phyloP scores from a whole-genome alignment of 2,329 filamentous ascomycete species.

The Aspergillus versicolor region DNA sequence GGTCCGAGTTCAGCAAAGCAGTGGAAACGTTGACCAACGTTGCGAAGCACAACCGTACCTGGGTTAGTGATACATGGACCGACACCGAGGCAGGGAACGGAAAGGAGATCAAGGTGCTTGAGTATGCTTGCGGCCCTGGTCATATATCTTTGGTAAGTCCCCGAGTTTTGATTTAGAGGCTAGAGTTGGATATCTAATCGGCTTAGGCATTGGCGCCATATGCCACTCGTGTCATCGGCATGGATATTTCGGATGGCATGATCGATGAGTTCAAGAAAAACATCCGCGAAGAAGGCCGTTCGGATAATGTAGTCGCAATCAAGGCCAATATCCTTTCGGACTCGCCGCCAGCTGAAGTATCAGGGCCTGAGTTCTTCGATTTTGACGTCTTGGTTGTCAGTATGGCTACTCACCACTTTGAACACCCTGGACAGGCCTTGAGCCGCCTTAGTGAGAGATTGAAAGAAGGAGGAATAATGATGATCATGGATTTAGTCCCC shows the following conservation, averaged over 20 bases:
- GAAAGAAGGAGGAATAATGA: conserved; percentile 63
- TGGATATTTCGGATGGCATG: conserved; percentile 73
- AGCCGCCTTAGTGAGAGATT: conserved; percentile 61
- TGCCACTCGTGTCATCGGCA: conserved; percentile 62
- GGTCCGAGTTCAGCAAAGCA: neutral
- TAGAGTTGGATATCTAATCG: conserved; percentile 3
- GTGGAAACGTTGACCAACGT: conserved; percentile 3
- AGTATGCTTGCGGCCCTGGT: conserved; percentile 76
- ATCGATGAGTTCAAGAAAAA: conserved; percentile 64
- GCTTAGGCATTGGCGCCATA: conserved; percentile 57
- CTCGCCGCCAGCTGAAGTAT: conserved; percentile 55
- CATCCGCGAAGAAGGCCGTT: conserved; percentile 52
- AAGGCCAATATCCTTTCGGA: conserved; percentile 59
- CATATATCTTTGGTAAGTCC: conserved; percentile 60
- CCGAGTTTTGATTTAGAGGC: neutral
- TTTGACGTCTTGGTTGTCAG: conserved; percentile 69
- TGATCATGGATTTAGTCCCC: conserved; percentile 67
- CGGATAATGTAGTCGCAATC: conserved; percentile 56
- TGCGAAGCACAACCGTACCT: conserved; percentile 46
- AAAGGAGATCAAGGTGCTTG: conserved; percentile 56
- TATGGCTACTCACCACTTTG: conserved; percentile 66
- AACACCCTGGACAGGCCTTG: conserved; percentile 61
- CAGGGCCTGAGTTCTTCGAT: conserved; percentile 61
- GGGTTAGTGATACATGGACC: conserved; percentile 61
- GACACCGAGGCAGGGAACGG: conserved; percentile 31